A percentile compares a stretch with the other conserved stretches of the same genome.
Conservation (phyloP, 2,329 filamentous ascomycete genomes). For the Immersiporthe knoxdaviesiana region DNA sequence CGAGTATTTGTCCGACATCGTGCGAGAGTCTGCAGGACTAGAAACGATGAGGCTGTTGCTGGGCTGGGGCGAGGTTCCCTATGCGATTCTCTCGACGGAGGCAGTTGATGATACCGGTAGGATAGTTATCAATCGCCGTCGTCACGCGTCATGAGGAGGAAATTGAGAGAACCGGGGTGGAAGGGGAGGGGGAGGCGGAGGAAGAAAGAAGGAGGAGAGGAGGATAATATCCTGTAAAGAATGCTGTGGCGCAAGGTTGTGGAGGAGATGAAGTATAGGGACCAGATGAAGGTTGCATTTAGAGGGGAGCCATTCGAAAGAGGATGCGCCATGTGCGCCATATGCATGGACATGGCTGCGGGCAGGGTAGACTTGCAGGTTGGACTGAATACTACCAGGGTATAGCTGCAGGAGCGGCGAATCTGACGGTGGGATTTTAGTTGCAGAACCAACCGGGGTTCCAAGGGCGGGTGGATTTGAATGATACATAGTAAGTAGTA, state of each 20-base stretch:
- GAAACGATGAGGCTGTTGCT: not conserved
- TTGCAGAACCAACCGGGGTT: not conserved
- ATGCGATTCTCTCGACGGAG: not conserved
- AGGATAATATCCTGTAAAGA: not conserved
- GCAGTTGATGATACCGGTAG: not conserved
- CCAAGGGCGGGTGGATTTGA: not conserved
- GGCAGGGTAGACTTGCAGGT: slow-evolving; percentile 1
- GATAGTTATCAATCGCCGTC: not conserved
- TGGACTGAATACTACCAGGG: slow-evolving; percentile 1
- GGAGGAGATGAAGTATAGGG: not conserved
- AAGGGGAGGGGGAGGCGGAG: not conserved
- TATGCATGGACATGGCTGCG: slow-evolving; percentile 19
- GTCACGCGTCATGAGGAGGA: not conserved
- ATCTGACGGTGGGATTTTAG: not conserved
- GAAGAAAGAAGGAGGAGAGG: not conserved
- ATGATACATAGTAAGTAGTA: slow-evolving; percentile 5
- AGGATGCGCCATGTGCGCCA: slow-evolving; percentile 13
- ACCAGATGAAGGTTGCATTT: slow-evolving; percentile 9
- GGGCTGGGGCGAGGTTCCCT: not conserved
- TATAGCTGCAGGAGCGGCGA: not conserved
- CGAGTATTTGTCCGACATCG: slow-evolving; percentile 20
- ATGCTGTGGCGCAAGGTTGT: not conserved
- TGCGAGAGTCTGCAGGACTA: not conserved
- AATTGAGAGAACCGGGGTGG: too few species aligned
- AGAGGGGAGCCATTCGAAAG: slow-evolving; percentile 14